Evolutionary conservation across 805 yeast genomes (phyloP), one percentile per base, ranked within the genome.

Genomic region (Metschnikowia noctiluminum): DNA sequence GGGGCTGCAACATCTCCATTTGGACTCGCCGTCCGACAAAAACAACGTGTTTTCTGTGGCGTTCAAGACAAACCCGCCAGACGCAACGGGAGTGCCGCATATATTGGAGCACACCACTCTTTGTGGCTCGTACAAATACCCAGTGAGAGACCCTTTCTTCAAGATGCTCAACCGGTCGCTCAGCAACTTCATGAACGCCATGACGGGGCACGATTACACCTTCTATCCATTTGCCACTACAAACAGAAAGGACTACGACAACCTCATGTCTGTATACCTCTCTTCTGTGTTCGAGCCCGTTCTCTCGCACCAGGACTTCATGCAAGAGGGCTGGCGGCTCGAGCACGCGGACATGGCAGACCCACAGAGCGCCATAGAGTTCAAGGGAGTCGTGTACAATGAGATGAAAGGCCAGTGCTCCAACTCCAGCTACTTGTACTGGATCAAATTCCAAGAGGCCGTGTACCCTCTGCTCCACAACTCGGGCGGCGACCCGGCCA

Each of bases 351-450:
- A 74, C 45, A 66, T 82, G 6, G 65, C 75, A 7, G 90, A 91
- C 62, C 69, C 71, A 13, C 50, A 58, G 0, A 76, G 88, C 12
- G 87, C 89, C 1, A 62, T 94, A 38, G 73, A 72, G 4, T 89
- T 89, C 66, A 94, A 94, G 66, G 99, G 99, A 40, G 99, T 94
- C 32, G 99, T 94, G 2, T 94, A 87, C 65, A 94, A 94, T 63
- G 99, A 94, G 69, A 94, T 94, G 99, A 94, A 94, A 68, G 99
- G 99, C 8, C 97, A 92, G 67, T 81, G 89, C 62, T 87, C 96
- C 0, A 92, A 89, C 64, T 80, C 96, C 0, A 81, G 91, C 2
- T 94, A 94, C 65, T 79, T 84, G 54, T 90, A 78, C 63, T 92
- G 91, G 81, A 88, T 85, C 60, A 81, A 84, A 53, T 92, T 84